Evolutionary conservation across 2,329 filamentous ascomycete species (phyloP).

Genomic region (Calonectria crousiana): DNA sequence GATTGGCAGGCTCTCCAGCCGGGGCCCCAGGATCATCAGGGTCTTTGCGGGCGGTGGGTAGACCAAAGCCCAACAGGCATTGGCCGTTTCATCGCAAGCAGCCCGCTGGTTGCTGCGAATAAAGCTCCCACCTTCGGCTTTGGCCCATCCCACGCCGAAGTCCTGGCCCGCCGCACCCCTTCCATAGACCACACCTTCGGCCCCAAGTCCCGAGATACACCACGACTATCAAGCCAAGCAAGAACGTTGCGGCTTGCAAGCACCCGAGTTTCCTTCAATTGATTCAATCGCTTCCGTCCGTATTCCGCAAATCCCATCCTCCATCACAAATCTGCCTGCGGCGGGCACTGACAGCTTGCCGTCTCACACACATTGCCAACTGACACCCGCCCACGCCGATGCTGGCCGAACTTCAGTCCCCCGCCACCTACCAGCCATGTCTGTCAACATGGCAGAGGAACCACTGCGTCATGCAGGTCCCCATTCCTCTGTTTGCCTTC

Average conservation of each 20-base stretch:
- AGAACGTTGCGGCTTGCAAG: not conserved
- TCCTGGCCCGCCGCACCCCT: not conserved
- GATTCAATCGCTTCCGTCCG: not conserved
- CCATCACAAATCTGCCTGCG: not conserved
- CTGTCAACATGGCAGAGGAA: not conserved
- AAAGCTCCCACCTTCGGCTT: not conserved
- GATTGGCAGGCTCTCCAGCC: not conserved
- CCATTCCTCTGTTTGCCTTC: not conserved
- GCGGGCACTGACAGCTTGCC: not conserved
- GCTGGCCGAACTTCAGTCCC: not conserved
- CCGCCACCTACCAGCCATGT: not conserved
- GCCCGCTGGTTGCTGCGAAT: not conserved
- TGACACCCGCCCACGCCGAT: not conserved
- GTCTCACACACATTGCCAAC: not conserved
- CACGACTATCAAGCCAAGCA: not conserved
- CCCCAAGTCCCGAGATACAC: not conserved
- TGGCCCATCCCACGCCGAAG: slow-evolving; percentile 1
- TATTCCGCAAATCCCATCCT: not conserved
- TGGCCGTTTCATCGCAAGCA: not conserved
- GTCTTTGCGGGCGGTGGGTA: not conserved
- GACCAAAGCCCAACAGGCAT: not conserved
- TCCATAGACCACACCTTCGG: not conserved
- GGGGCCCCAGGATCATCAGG: not conserved
- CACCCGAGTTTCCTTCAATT: not conserved
- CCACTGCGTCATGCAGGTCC: slow-evolving; percentile 14